These are phyloP conservation scores for Trifolium subterraneum DNA, from an alignment of 306 rosid species.

Conservation along the genomic window DNA sequence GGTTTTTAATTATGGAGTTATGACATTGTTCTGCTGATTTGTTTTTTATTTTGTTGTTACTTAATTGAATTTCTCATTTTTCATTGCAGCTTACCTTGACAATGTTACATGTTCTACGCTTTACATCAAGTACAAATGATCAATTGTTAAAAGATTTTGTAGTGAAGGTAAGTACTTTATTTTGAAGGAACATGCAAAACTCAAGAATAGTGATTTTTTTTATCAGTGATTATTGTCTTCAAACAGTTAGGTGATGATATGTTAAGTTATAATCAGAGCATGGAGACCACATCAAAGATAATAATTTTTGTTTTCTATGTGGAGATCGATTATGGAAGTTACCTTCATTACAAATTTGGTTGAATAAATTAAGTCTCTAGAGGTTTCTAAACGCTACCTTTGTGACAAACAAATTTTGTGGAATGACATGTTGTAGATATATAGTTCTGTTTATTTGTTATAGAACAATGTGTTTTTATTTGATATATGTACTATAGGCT, in stretches of 20 bases:
- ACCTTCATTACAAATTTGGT: not conserved
- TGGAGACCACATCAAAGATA: not conserved
- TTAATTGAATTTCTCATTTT: conserved; percentile 31
- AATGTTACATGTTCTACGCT: conserved; percentile 80
- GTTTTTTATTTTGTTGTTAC: conserved; percentile 25
- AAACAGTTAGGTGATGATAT: not conserved
- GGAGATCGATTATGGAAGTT: not conserved
- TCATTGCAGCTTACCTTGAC: conserved; percentile 80
- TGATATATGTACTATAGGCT: not conserved
- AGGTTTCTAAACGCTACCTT: not conserved
- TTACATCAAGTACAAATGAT: conserved; percentile 62
- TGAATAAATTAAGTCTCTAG: not conserved
- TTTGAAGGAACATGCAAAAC: not conserved
- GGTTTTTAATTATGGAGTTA: conserved; percentile 22
- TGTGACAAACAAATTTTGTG: conserved; percentile 7
- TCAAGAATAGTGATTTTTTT: not conserved
- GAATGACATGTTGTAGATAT: not conserved
- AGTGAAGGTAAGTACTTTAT: conserved; percentile 63
- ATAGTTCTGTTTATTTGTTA: not conserved
- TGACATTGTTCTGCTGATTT: conserved; percentile 27
- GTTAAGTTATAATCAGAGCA: not conserved
- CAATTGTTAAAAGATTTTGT: conserved; percentile 75
- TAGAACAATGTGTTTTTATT: not conserved
- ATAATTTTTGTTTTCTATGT: not conserved
- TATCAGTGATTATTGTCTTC: not conserved